A percentile compares a stretch with the other conserved stretches of the same genome.
These are phyloP conservation scores for Salmacisia buchloeana DNA, from an alignment of 1,284 basidiomycete genomes.

Conservation along the genomic window DNA sequence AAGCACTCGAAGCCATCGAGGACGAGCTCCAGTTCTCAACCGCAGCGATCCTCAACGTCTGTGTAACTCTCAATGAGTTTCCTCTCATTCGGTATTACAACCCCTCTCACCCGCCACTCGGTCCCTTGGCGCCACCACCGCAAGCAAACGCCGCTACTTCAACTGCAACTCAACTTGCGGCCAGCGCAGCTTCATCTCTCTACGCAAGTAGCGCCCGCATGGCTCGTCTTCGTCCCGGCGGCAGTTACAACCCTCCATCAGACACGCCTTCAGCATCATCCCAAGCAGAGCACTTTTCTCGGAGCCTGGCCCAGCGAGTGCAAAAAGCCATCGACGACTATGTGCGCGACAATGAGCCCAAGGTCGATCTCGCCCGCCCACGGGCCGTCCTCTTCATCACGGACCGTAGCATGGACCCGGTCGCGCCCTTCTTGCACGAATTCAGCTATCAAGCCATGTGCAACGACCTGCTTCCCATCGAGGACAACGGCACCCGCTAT, in stretches of 20 bases:
- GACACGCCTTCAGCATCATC: not conserved
- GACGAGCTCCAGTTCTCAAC: constrained; percentile 43
- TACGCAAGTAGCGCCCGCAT: constrained; percentile 32
- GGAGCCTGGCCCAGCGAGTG: constrained; percentile 41
- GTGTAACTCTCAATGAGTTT: constrained; percentile 85
- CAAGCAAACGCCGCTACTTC: constrained; percentile 15
- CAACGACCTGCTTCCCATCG: constrained; percentile 81
- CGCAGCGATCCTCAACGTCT: constrained; percentile 61
- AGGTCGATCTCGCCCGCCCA: constrained; percentile 63
- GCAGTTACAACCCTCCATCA: not conserved
- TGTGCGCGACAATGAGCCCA: constrained; percentile 54
- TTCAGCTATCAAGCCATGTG: constrained; percentile 99
- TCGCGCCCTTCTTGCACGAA: constrained; percentile 87
- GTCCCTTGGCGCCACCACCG: constrained; percentile 56
- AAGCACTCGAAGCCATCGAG: constrained; percentile 23
- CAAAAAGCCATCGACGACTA: constrained; percentile 34
- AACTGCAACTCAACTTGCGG: constrained; percentile 15
- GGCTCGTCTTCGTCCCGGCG: constrained; percentile 25
- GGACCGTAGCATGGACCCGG: constrained; percentile 87
- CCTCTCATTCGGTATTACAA: constrained; percentile 91
- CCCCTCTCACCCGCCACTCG: constrained; percentile 74
- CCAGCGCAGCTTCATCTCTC: constrained; percentile 23
- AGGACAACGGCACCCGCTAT: constrained; percentile 69
- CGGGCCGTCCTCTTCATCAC: constrained; percentile 81
- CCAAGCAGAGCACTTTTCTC: constrained; percentile 34